These are phyloP conservation scores for Globisporangium recalcitrans DNA, from an alignment of 352 stramenopile genomes.

Conservation along the genomic window DNA sequence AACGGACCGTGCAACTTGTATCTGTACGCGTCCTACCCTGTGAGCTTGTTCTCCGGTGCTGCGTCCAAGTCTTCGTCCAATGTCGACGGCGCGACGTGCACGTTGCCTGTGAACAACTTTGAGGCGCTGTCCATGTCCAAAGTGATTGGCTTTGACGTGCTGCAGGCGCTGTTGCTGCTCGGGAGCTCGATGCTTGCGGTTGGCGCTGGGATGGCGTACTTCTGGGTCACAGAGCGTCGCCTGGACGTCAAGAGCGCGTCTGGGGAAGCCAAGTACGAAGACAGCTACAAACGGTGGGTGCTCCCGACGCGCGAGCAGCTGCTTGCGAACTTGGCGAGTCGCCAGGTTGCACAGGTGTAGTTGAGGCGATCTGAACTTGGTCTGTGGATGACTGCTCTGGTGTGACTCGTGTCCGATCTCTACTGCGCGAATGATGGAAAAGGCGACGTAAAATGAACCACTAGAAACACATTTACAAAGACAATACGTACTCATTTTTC, in stretches of 20 bases:
- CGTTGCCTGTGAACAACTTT: constrained; percentile 24
- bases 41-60: constrained; percentile 34
- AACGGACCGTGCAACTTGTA: constrained; percentile 75
- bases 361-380: too few relatives aligned
- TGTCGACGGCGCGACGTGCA: constrained; percentile 29
- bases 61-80: constrained; percentile 6
- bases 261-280: constrained; percentile 40
- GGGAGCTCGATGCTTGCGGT: constrained; percentile 31
- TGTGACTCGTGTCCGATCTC: too few relatives aligned
- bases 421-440: constrained; percentile 3
- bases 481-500: constrained; percentile 5
- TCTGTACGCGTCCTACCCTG: constrained; percentile 64
- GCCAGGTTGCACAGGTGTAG: constrained; percentile 14
- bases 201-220: constrained; percentile 33
- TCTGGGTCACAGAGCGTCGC: constrained; percentile 36
- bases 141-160: constrained; percentile 33
- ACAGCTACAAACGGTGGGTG: constrained; percentile 59
- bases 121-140: constrained; percentile 31
- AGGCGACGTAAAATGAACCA: neutral
- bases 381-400: neutral
- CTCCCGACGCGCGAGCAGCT: constrained; percentile 68
- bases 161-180: constrained; percentile 40
- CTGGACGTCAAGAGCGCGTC: constrained; percentile 38
- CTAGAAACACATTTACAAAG: neutral
- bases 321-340: constrained; percentile 22